These are phyloP conservation scores for Kwoniella sp. DNA, from an alignment of 768 basidiomycete species.

Conservation along the genomic window DNA sequence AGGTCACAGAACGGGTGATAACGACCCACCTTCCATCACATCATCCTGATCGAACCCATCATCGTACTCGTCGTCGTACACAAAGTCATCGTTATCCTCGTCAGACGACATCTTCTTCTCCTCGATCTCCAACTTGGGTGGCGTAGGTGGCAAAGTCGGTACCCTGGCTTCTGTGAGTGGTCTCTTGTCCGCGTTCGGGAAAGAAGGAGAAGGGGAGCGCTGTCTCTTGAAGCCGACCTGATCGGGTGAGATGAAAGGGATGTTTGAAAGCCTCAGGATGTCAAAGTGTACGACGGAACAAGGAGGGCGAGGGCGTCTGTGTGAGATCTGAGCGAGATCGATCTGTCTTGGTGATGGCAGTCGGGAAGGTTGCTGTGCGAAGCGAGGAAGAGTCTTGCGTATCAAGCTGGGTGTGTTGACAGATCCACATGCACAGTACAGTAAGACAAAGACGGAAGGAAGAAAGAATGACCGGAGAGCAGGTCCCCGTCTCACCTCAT, in stretches of 20 bases:
- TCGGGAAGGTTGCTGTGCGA: neutral
- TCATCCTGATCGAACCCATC: constrained; percentile 25
- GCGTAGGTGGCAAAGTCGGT: constrained; percentile 7
- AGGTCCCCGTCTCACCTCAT: no score
- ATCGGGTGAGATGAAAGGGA: no score
- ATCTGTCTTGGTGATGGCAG: constrained; percentile 20
- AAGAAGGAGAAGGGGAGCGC: constrained; percentile 1
- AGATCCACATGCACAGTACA: no score
- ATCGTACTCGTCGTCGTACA: constrained; percentile 33
- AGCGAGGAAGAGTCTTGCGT: no score
- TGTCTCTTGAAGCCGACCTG: no score
- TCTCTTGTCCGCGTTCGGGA: neutral
- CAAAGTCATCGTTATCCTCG: constrained; percentile 30
- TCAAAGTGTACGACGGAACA: no score
- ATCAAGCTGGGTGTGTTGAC: no score
- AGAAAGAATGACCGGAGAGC: no score
- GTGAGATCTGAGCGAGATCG: neutral
- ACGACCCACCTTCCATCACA: constrained; percentile 17
- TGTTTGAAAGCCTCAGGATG: no score
- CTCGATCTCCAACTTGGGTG: constrained; percentile 20
- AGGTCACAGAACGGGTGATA: no score
- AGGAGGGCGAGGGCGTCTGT: neutral
- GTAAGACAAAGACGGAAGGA: no score
- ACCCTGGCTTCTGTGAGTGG: neutral
- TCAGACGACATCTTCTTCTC: constrained; percentile 39